Base-by-base conservation (phyloP, 2,329 filamentous ascomycete genomes). In the Colletotrichum lindemuthianum region DNA sequence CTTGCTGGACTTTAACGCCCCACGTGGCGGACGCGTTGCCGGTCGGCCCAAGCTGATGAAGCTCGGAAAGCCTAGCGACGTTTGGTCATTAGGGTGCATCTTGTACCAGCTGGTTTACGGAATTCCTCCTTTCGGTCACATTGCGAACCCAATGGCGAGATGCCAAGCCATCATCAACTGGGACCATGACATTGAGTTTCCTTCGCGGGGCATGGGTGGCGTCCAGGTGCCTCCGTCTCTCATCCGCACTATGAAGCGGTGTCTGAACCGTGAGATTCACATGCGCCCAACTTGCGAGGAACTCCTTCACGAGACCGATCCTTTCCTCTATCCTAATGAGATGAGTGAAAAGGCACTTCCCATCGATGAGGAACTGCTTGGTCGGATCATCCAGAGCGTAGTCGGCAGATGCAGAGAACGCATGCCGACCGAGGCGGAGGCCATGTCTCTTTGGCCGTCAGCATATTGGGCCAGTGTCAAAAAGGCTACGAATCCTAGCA, bases 81-180 rank as follows among this genome's bases (percentile, higher is more conserved):
- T 99, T 15, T 99, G 96, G 96, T 95, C 91, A 75, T 79, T 99
- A 12, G 96, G 96, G 15, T 99, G 96, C 74, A 98, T 99, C 66
- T 82, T 99, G 12, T 99, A 97, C 79, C 95, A 98, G 75, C 96
- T 99, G 92, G 92, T 95, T 1, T 99, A 99, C 74, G 96, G 96
- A n/a, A 86, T 90, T n/a, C 91, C 93, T 4, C 96, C 96, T 0
- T 99, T 99, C 73, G 93, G 90, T 12, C 94, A 98, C 74, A 96
- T 99, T 70, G 82, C 88, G 63, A 96, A 95, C 77, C 92, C 90
- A 72, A 92, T 97, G 81, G 88, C 92, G 41, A 89, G 93, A 24
- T 96, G 96, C 75, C 89, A 93, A 76, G 92, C 92, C 65, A 96
- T 96, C 73, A 92, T 93, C 69, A 92, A 95, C 76, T 92, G 88